A percentile compares a stretch with the other conserved stretches of the same genome.
Evolutionary conservation across 352 stramenopile species (phyloP).

Genomic region (Halophytophthora batemanensis): DNA sequence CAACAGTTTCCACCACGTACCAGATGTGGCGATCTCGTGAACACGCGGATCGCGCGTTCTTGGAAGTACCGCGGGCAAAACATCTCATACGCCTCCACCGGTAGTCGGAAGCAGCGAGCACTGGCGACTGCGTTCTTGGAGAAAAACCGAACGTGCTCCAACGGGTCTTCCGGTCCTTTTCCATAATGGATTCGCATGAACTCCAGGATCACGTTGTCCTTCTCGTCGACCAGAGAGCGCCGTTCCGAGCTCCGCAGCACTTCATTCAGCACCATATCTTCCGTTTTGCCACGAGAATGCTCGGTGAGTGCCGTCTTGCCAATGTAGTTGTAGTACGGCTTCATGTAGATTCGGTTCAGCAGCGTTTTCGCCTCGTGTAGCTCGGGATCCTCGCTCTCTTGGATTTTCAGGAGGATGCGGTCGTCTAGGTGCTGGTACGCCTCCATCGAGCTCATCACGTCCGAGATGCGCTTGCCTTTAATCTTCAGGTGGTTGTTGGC

Average conservation of each 20-base stretch:
- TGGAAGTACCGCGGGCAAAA: constrained; percentile 62
- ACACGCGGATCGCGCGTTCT: constrained; percentile 67
- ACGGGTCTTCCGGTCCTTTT: constrained; percentile 72
- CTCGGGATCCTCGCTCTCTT: constrained; percentile 57
- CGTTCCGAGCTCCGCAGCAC: constrained; percentile 45
- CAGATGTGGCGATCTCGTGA: constrained; percentile 57
- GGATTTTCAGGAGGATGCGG: constrained; percentile 67
- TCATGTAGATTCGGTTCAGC: constrained; percentile 57
- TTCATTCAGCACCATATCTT: constrained; percentile 56
- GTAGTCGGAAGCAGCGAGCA: constrained; percentile 51
- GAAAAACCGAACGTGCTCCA: constrained; percentile 78
- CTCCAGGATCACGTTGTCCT: constrained; percentile 71
- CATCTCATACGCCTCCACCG: constrained; percentile 60
- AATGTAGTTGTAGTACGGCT: constrained; percentile 77
- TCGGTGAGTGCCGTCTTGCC: constrained; percentile 58
- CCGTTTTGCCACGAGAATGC: constrained; percentile 39
- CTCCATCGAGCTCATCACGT: constrained; percentile 60
- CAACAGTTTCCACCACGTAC: constrained; percentile 24
- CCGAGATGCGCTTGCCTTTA: constrained; percentile 61
- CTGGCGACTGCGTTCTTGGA: constrained; percentile 51
- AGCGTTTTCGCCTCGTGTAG: constrained; percentile 49
- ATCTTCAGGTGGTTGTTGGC: constrained; percentile 62
- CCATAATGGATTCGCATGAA: constrained; percentile 79
- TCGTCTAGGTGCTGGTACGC: constrained; percentile 86
- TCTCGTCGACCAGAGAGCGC: constrained; percentile 31